phyloP scores from a whole-genome alignment of 192 early-diverging fungal genomes.

The Podila minutissima region DNA sequence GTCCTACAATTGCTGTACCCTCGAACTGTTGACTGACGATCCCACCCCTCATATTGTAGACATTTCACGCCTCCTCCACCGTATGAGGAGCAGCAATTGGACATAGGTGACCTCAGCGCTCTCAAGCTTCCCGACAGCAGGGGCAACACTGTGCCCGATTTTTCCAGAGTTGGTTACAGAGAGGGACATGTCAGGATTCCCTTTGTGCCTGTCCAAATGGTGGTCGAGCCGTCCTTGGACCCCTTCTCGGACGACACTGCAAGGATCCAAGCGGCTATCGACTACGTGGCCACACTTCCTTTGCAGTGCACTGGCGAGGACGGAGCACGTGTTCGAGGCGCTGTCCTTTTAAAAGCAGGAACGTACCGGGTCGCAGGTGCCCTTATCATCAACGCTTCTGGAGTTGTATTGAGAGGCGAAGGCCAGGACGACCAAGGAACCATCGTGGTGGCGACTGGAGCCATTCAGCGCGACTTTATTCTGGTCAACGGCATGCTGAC shows the following conservation, averaged over 20 bases:
- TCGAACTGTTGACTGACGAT: background rate
- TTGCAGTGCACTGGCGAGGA: conserved; percentile 20
- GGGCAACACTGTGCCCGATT: conserved; percentile 35
- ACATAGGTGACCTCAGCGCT: conserved; percentile 11
- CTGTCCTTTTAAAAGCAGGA: conserved; percentile 39
- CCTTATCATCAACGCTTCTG: conserved; percentile 31
- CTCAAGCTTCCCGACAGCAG: conserved; percentile 16
- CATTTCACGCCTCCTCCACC: conserved; percentile 15
- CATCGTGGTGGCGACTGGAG: conserved; percentile 32
- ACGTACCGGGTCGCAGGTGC: conserved; percentile 39
- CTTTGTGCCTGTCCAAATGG: conserved; percentile 27
- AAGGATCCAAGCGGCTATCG: conserved; percentile 37
- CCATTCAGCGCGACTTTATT: conserved; percentile 46
- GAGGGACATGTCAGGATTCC: conserved; percentile 43
- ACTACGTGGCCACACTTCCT: conserved; percentile 19
- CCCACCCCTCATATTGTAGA: background rate
- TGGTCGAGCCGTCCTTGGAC: conserved; percentile 31
- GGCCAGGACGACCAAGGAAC: conserved; percentile 38
- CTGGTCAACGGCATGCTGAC: conserved; percentile 41
- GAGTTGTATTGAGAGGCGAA: conserved; percentile 38
- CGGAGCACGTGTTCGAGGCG: conserved; percentile 33
- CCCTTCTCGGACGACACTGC: conserved; percentile 26
- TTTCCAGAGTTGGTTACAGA: conserved; percentile 45
- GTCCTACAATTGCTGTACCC: background rate
- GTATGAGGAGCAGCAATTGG: background rate